Evolutionary conservation across 2,329 filamentous ascomycete genomes (phyloP), one percentile per base, ranked within the genome.

Genomic region (Pseudogymnoascus sp.): DNA sequence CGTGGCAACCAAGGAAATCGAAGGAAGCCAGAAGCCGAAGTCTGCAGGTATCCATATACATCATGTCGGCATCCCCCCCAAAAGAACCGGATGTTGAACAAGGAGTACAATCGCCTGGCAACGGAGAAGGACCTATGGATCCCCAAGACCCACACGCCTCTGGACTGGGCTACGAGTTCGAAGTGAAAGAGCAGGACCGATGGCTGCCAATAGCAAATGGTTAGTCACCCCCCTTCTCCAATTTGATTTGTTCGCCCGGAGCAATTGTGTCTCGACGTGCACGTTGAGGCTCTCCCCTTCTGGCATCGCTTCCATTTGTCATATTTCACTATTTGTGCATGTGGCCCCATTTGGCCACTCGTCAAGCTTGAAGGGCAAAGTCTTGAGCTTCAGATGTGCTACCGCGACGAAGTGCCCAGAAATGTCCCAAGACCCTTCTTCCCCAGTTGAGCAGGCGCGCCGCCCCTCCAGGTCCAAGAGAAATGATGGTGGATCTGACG

Each of bases 131-230:
- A 82, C 88, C 88, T 84, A 95, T 96, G 90, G 89, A 92, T 76
- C 80, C 83, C 79, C 84, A 87, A 77, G 87, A 90, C 79, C 83
- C 85, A 86, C 88, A 91, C 80, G 81, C 82, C 75, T 83, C 83
- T 76, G 87, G 84, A 75, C 82, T 88, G 77, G 86, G 81, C 77
- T 91, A 91, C 78, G 93, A 97, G 80, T 96, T 97, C 76, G 93
- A 97, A 79, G 93, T 97, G 78, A 97, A 97, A 83, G 94, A 99
- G 79, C 94, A 99, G 79, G 94, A 99, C 79, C 84, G 94, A 83
- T 99, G 94, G 94, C 85, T 99, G 76, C 94, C 94, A 75, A 99
- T 99, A 84, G 94, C 94, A 80, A 99, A 99, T 92, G 94, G 94
- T 99, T 84, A 84, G 94, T 94, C 77, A 69, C 63, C 61, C 63